These are phyloP conservation scores for Arthrobotrys sinensis DNA, from an alignment of 2,329 filamentous ascomycete genomes.

Conservation along the genomic window DNA sequence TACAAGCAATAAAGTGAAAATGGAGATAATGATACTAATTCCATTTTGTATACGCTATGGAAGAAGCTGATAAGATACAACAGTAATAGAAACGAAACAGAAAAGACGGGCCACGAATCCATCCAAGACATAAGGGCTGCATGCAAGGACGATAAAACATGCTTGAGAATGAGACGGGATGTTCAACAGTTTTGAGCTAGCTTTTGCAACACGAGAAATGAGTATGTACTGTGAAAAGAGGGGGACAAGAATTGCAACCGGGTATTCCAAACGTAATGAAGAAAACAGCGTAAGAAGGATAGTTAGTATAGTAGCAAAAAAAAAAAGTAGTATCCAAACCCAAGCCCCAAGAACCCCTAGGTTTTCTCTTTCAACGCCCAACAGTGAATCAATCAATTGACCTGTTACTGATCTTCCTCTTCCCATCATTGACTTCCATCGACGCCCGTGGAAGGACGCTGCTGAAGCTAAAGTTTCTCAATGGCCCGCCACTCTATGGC, in stretches of 20 bases:
- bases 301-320: conserved; percentile 5
- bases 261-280: conserved; percentile 40
- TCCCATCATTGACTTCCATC: conserved; percentile 2
- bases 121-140: conserved; percentile 29
- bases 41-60: conserved; percentile 8
- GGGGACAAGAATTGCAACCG: conserved; percentile 35
- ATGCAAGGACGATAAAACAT: conserved; percentile 15
- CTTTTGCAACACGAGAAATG: conserved; percentile 1
- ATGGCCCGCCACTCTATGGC: conserved; percentile 54
- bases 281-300: conserved; percentile 7
- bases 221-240: conserved; percentile 19
- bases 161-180: not conserved
- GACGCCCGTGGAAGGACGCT: conserved; percentile 29
- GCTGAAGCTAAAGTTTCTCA: conserved; percentile 50
- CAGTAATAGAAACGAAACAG: not conserved
- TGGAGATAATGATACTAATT: conserved; percentile 12
- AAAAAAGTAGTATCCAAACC: conserved; percentile 6
- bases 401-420: conserved; percentile 40
- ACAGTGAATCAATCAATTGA: conserved; percentile 35
- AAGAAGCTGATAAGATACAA: conserved; percentile 12
- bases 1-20: not conserved
- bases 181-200: conserved; percentile 7
- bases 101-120: conserved; percentile 11
- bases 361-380: not conserved
- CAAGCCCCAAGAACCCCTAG: conserved; percentile 7